Evolutionary conservation across 2,329 filamentous ascomycete genomes (phyloP), one percentile per base, ranked within the genome.

Genomic region (Aspergillus viridinutans): DNA sequence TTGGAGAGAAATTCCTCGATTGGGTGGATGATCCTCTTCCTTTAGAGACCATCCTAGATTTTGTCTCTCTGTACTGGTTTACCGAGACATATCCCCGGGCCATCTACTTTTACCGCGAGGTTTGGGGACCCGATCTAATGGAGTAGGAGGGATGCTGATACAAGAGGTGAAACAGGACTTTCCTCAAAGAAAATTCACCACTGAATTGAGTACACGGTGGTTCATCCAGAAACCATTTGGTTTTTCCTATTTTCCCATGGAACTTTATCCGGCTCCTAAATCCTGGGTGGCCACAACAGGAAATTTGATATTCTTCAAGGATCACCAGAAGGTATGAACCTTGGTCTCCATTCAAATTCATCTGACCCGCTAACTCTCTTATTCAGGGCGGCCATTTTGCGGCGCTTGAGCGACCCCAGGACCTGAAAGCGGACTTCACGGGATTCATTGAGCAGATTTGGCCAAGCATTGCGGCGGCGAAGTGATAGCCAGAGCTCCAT

Each of bases 311-410:
- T 77, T 69, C 32, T 75, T 65, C 59, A 67, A 58, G 28, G 54
- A 69, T n/a, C 72, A 77, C 61, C 54, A 70, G 12, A 66, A 68
- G 60, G 73, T 74, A 64, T 45, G 59, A 14, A 45, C 8, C 43
- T 6, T 28, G n/a, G 49, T n/a, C 2, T 38, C 9, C 25, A 48
- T 52, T n/a, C 20, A 17, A 14, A 45, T 45, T 20, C 23, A 25
- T 42, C 25, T 29, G 32, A 38, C 14, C 20, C 10, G n/a, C 10
- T 9, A 21, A 28, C 48, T 53, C 28, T 54, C 28, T 55, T 2
- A 43, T 17, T 32, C 66, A 72, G 64, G 83, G 83, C 17, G 82
- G 83, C 0, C 82, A 84, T 68, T 84, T 84, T 63, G 80, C 83
- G 1, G 70, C 74, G 0, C 66, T 76, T 9, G 77, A 80, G 43